Base-by-base conservation (phyloP, 2,329 filamentous ascomycete genomes). In the Dactylellina cionopaga region DNA sequence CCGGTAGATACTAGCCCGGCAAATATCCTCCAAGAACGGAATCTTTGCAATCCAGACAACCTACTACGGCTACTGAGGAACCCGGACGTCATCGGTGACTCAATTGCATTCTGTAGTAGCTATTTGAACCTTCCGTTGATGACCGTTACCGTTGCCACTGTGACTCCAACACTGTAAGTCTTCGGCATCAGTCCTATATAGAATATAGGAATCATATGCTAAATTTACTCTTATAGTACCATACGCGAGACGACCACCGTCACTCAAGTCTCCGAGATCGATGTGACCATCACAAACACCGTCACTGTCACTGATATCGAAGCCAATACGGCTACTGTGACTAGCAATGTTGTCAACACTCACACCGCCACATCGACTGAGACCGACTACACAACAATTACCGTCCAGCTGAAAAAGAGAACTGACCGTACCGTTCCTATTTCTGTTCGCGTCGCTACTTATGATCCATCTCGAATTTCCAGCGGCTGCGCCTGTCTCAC, bases 91-190 rank as follows among this genome's bases (percentile, higher is more conserved):
- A 54, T 54, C 19, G 31, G 49, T 10, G 49, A 54, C 0, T 13
- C 49, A 25, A 13, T 54, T 7, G 31, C 17, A 3, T 54, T 54
- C 13, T 54, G 49, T n/a, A 54, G 49, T n/a, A 13, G 19, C 10
- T 54, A 54, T 35, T 54, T 54, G 49, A 25, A 39, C 11, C 49
- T 54, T 17, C 49, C 49, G 2, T 17, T 15, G 10, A 54, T 27
- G 17, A 54, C 49, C 1, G 7, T 54, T n/a, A 54, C 49, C 27
- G 49, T 54, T 22, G 31, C 31, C 17, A 54, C 49, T n/a, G 49
- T 54, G 25, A 54, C 49, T 11, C 49, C 49, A 39, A 54, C 49
- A 25, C 31, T 55, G 51, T 55, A 55, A 31, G 49, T 51, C 19
- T 35, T n/a, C n/a, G n/a, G n/a, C n/a, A n/a, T n/a, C n/a, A n/a